Evolutionary conservation across 257 asterid genomes (phyloP).

Genomic region (Petunia secreta): DNA sequence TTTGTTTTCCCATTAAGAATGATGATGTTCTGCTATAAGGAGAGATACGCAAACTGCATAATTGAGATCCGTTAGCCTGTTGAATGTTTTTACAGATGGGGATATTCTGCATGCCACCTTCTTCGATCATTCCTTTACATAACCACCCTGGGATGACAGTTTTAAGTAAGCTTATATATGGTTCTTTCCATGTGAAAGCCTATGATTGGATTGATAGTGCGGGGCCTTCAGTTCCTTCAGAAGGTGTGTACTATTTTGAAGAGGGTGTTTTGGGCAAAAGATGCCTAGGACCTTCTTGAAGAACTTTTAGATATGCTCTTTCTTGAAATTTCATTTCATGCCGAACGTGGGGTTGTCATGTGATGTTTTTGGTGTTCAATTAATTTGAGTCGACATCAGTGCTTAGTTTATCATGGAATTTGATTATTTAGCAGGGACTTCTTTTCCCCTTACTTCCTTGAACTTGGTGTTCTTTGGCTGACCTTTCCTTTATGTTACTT

Average conservation of each 20-base stretch:
- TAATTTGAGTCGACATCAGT: background rate
- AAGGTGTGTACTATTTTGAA: slow-evolving; percentile 57
- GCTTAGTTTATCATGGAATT: background rate
- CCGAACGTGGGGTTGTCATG: background rate
- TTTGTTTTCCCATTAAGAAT: background rate
- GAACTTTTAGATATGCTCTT: background rate
- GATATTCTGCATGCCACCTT: slow-evolving; percentile 95
- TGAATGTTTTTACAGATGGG: slow-evolving; percentile 75
- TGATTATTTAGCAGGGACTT: background rate
- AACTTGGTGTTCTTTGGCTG: background rate
- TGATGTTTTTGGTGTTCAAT: background rate
- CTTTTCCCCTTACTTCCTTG: background rate
- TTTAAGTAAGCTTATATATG: slow-evolving; percentile 95
- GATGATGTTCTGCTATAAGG: slow-evolving; percentile 2
- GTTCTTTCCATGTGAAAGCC: slow-evolving; percentile 87
- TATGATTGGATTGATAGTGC: slow-evolving; percentile 89
- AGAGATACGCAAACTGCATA: background rate
- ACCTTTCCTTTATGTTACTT: background rate
- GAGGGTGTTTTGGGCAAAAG: background rate
- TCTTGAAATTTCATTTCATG: slow-evolving; percentile 18
- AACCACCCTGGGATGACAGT: slow-evolving; percentile 99
- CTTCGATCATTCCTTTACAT: slow-evolving; percentile 93
- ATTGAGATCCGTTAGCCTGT: slow-evolving; percentile 21
- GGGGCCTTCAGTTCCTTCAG: slow-evolving; percentile 66
- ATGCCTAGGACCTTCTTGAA: background rate